A percentile compares a stretch with the other conserved stretches of the same genome.
Conservation (phyloP, 371 early-diverging fungal species). For the Mucor piriformis region DNA sequence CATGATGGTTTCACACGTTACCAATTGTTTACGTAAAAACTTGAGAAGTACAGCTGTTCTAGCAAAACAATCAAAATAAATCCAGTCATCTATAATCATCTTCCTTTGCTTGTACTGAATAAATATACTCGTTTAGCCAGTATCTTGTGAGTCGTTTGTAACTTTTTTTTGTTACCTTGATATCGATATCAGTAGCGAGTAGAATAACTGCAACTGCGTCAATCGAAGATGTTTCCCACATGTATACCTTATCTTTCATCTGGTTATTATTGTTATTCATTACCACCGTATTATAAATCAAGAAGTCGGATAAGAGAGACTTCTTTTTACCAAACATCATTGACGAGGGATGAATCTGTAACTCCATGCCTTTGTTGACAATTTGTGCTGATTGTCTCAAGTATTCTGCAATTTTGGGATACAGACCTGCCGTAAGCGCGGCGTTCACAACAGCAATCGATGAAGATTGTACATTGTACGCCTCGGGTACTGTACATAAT, state of each 20-base stretch:
- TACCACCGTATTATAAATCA: constrained; percentile 61
- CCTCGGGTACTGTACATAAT: constrained; percentile 50
- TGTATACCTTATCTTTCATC: constrained; percentile 40
- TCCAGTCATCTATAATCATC: constrained; percentile 64
- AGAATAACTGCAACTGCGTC: constrained; percentile 56
- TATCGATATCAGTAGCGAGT: constrained; percentile 56
- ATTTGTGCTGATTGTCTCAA: constrained; percentile 15
- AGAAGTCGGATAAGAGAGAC: constrained; percentile 38
- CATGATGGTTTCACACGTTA: constrained; percentile 14
- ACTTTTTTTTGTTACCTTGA: constrained; percentile 46
- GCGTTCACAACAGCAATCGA: constrained; percentile 65
- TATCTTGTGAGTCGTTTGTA: background rate
- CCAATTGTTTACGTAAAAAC: constrained; percentile 59
- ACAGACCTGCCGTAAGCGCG: constrained; percentile 67
- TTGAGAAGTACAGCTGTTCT: constrained; percentile 65
- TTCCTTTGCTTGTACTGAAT: constrained; percentile 58
- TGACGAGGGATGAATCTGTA: constrained; percentile 67
- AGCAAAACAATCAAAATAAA: constrained; percentile 64
- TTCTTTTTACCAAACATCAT: constrained; percentile 42
- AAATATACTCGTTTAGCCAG: background rate
- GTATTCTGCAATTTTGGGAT: constrained; percentile 63
- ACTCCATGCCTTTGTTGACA: constrained; percentile 26
- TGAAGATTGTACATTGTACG: constrained; percentile 46
- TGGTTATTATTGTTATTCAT: constrained; percentile 38
- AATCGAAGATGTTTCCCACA: constrained; percentile 61